A percentile compares a stretch with the other conserved stretches of the same genome.
Evolutionary conservation across 139 green algal genomes (phyloP).

Genomic region (Chlorella ohadii): DNA sequence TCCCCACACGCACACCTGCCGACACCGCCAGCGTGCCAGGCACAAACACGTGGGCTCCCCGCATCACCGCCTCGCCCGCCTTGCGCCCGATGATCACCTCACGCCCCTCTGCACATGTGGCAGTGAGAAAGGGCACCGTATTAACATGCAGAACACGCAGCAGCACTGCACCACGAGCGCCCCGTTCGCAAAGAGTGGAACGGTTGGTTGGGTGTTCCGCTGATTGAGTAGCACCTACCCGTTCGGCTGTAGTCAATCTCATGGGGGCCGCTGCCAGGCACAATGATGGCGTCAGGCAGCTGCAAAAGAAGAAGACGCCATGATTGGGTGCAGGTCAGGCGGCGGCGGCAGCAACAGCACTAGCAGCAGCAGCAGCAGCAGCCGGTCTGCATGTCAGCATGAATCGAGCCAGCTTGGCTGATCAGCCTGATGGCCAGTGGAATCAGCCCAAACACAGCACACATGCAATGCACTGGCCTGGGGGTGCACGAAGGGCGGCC

Average conservation of each 20-base stretch:
- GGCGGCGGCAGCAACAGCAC: too few relatives aligned
- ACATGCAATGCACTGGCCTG: too few relatives aligned
- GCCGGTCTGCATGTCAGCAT: too few relatives aligned
- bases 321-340: too few relatives aligned
- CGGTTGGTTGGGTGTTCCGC: too few relatives aligned
- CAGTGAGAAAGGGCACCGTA: not conserved
- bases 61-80: conserved; percentile 84
- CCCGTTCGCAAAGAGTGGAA: too few relatives aligned
- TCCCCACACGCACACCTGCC: not conserved
- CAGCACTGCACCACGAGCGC: too few relatives aligned
- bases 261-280: conserved; percentile 65
- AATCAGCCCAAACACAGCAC: too few relatives aligned
- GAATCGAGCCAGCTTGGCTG: too few relatives aligned
- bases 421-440: too few relatives aligned
- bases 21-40: conserved; percentile 58
- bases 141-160: too few relatives aligned
- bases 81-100: conserved; percentile 87
- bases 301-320: not conserved
- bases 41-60: conserved; percentile 82
- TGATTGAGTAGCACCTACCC: not conserved
- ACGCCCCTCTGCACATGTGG: conserved; percentile 37
- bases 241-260: conserved; percentile 54
- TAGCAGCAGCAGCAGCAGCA: too few relatives aligned
- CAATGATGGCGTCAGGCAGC: conserved; percentile 58
- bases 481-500: conserved; percentile 40